Evolutionary conservation across 805 yeast species (phyloP), one percentile per base, ranked within the genome.

Genomic region (Nakazawaea ishiwadae): DNA sequence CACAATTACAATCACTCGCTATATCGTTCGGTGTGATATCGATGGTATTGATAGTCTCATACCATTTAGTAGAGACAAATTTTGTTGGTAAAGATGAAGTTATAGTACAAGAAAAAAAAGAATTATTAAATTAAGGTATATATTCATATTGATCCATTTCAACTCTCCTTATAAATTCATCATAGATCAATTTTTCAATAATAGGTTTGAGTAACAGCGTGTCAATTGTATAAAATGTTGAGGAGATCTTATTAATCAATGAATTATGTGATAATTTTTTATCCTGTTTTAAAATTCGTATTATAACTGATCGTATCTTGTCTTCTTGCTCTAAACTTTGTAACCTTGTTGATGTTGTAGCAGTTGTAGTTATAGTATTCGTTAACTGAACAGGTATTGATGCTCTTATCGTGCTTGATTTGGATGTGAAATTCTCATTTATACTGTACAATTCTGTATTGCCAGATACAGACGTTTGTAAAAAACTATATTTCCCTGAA

Each of bases 1-100:
- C 68, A 42, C 93, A 88, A 61, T 73, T 90, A 58, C 78, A 89
- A 59, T 64, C 75, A 37, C 65, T 87, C 34, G 95, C 86, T 38
- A 71, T 86, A 35, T 61, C 77, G 10, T 81, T 84, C 50, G 97
- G 96, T 4, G 59, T 88, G 42, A 56, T 77, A 5, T 79, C 93
- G 47, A 73, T 88, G 59, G 71, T 78, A 2, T 69, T 90, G 51
- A 84, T 89, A 29, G 63, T 85, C 34, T 66, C 82, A 3, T 90
- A 83, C 63, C 93, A 88, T 49, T 15, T 55, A 10, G 29, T 61
- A 11, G 61, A 59, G 23, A 54, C 50, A 36, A 58, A 60, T 47
- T 42, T 50, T 17, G 44, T 44, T 31, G 46, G 45, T 20, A 19
- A 18, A 29, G 43, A 40, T 18, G 24, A 37, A 19, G 16, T 35